Conservation (phyloP, 2,329 filamentous ascomycete species). For the Fusarium irregulare region DNA sequence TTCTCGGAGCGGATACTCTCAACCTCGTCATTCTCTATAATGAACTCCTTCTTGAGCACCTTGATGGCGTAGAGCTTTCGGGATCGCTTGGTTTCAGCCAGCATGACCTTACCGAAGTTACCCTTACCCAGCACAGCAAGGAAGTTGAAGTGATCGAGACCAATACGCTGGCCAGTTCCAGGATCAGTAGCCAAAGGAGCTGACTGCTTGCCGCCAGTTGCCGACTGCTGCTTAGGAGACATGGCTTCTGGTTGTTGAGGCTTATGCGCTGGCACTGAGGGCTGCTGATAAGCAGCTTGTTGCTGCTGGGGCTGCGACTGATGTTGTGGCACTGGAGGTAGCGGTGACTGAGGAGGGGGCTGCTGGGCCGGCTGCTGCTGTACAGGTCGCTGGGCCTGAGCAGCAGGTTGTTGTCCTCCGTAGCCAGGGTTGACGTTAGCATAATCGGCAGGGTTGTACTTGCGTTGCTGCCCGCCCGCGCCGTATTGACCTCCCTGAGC, state of each 20-base stretch:
- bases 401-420: constrained; percentile 48
- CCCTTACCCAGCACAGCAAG: constrained; percentile 97
- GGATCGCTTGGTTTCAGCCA: constrained; percentile 94
- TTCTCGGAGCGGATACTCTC: constrained; percentile 98
- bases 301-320: constrained; percentile 50
- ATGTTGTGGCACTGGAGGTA: constrained; percentile 46
- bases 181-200: constrained; percentile 77
- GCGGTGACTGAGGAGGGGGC: constrained; percentile 53
- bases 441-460: constrained; percentile 84
- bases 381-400: constrained; percentile 48
- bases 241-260: constrained; percentile 55
- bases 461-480: constrained; percentile 62
- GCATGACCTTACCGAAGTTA: constrained; percentile 99
- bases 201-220: constrained; percentile 62
- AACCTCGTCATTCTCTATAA: constrained; percentile 99
- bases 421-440: constrained; percentile 68
- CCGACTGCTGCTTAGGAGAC: constrained; percentile 47
- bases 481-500: constrained; percentile 50
- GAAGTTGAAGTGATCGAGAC: constrained; percentile 99
- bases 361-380: constrained; percentile 52
- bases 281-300: constrained; percentile 52
- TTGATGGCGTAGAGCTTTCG: constrained; percentile 98
- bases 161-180: constrained; percentile 85
- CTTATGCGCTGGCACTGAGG: constrained; percentile 52
- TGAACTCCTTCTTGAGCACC: constrained; percentile 99